A percentile compares a stretch with the other conserved stretches of the same genome.
Conservation (phyloP, 805 yeast species). For the Candida germanica region DNA sequence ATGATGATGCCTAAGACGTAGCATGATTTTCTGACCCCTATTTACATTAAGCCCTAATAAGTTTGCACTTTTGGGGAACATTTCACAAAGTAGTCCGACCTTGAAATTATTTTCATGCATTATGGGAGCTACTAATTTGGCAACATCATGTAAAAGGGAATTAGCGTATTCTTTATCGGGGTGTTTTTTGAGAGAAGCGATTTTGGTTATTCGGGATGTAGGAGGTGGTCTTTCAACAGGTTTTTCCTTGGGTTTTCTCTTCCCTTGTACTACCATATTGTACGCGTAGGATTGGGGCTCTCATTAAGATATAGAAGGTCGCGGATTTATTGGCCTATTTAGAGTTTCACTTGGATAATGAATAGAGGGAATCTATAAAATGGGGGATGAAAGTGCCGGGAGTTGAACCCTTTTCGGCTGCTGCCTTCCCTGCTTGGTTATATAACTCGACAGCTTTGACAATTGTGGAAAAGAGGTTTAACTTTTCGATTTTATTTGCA, state of each 20-base stretch:
- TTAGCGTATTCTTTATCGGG: slow-evolving; percentile 37
- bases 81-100: slow-evolving; percentile 71
- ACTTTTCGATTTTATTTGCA: slow-evolving; percentile 8
- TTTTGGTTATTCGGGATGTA: slow-evolving; percentile 30
- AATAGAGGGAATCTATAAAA: slow-evolving; percentile 43
- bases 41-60: slow-evolving; percentile 83
- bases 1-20: slow-evolving; percentile 62
- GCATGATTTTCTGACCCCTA: slow-evolving; percentile 65
- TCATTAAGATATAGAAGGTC: too few species aligned
- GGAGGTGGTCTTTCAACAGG: slow-evolving; percentile 30
- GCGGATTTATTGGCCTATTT: neutral
- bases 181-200: slow-evolving; percentile 35
- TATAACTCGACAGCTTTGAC: slow-evolving; percentile 55
- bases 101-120: slow-evolving; percentile 65
- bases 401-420: slow-evolving; percentile 40
- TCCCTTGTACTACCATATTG: slow-evolving; percentile 11
- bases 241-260: neutral
- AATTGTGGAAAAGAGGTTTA: slow-evolving; percentile 43
- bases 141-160: slow-evolving; percentile 63
- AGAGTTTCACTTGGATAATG: neutral
- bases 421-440: slow-evolving; percentile 59
- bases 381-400: slow-evolving; percentile 53
- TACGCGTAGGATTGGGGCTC: too few species aligned
- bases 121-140: slow-evolving; percentile 70
- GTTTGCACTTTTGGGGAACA: slow-evolving; percentile 65